Conservation (phyloP, 306 rosid species). For the Mimosa pudica region DNA sequence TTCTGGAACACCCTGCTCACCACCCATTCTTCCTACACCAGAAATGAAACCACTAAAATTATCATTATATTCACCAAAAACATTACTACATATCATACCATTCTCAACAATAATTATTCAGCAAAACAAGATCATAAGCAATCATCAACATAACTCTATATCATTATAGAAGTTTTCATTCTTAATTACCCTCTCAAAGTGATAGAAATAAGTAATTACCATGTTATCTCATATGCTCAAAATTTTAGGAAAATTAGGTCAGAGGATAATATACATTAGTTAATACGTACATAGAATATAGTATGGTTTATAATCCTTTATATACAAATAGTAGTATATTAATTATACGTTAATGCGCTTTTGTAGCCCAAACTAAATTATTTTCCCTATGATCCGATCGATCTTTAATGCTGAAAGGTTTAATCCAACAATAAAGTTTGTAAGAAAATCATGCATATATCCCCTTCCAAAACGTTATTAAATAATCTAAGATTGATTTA, state of each 20-base stretch:
- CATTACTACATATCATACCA: not conserved
- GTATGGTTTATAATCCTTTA: not conserved
- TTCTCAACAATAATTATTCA: not conserved
- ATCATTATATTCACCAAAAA: not conserved
- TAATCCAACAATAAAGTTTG: not conserved
- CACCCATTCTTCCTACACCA: constrained; percentile 86
- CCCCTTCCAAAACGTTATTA: not conserved
- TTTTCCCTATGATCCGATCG: too few relatives aligned
- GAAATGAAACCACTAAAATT: not conserved
- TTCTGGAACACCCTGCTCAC: constrained; percentile 73
- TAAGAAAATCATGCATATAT: not conserved
- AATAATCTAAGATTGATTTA: not conserved
- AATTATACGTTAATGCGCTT: not conserved
- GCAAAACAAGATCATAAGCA: not conserved
- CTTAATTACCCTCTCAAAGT: not conserved
- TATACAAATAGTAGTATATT: not conserved
- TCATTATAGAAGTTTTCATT: not conserved
- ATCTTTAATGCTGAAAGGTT: not conserved
- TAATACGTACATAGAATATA: too few relatives aligned
- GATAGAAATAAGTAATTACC: not conserved
- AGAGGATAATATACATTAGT: not conserved
- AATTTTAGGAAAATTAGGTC: not conserved
- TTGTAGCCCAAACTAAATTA: not conserved
- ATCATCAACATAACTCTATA: not conserved
- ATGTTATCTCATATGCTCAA: too few relatives aligned